phyloP scores from a whole-genome alignment of 257 asterid species.

The Craterostigma plantagineum region DNA sequence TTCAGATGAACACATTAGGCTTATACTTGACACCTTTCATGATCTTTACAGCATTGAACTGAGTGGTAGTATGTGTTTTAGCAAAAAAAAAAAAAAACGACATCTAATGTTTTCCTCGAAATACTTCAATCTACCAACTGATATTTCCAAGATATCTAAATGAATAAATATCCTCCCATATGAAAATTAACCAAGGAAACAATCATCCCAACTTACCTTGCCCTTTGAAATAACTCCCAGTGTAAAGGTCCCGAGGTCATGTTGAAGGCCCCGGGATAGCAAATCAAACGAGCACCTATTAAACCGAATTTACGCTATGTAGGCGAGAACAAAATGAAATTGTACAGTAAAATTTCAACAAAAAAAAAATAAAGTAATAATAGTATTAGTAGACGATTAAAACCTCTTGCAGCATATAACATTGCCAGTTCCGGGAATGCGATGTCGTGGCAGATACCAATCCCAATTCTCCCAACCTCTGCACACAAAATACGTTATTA shows the following conservation, averaged over 20 bases:
- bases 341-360: neutral
- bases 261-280: neutral
- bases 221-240: neutral
- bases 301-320: neutral
- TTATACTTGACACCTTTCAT: no score
- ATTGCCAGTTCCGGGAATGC: neutral
- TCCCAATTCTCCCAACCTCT: neutral
- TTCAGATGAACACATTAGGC: neutral
- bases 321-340: no score
- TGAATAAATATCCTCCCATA: no score
- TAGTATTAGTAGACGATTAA: neutral
- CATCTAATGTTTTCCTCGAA: no score
- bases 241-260: neutral
- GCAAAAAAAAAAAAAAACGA: no score
- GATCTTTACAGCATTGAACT: no score
- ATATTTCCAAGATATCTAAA: no score
- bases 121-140: no score
- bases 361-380: no score
- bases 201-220: neutral
- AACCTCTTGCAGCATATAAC: neutral
- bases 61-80: no score
- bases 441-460: neutral
- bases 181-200: no score
- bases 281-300: neutral
- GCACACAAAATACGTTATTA: no score